Base-by-base conservation (phyloP, 495 filamentous ascomycete genomes). In the Aspergillus cristatus region DNA sequence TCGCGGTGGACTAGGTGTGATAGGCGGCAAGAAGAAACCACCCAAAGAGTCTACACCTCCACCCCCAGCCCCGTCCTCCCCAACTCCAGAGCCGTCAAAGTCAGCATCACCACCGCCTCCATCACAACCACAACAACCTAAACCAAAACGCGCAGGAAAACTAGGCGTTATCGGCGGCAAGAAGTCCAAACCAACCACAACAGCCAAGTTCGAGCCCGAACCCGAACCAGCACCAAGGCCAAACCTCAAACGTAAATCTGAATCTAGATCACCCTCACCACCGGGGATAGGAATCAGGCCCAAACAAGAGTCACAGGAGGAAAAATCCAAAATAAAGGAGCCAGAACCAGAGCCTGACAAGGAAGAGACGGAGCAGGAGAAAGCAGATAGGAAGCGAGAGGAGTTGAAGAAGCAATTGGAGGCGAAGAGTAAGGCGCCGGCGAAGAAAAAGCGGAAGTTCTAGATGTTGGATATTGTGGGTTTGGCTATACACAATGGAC, bases 381-480 rank as follows among this genome's bases (percentile, higher is more conserved):
- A 67, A 36, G 76, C 79, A 3, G 66, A 79, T 38, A 70, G 73
- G 37, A 84, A 75, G 45, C 67, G 82, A 15, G 69, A 70, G 32
- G 72, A 80, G 45, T 48, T 86, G 37, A 77, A 81, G 46, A 67
- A 68, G 34, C 72, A 83, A 34, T 57, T 85, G n/a, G 76, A 79
- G 42, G 70, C 54, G 45, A 79, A 78, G 46, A 71, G 67, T n/a
- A 74, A 77, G 14, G 74, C 70, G n/a, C 72, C 67, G 6, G 68
- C 69, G 10, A 74, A 71, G 53, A 85, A 82, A 61, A 87, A 82
- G 53, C 67, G 81, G 35, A 81, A 71, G 37, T 87, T 77, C 45
- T 78, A 48, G 20, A 24, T 24, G 8, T 26, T 13, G 46, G 28
- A 14, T 43, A 34, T 38, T 54, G 13, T 26, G 17, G 20, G 20